Conservation (phyloP, 2,329 filamentous ascomycete species). For the Zelopaecilomyces penicillatus region DNA sequence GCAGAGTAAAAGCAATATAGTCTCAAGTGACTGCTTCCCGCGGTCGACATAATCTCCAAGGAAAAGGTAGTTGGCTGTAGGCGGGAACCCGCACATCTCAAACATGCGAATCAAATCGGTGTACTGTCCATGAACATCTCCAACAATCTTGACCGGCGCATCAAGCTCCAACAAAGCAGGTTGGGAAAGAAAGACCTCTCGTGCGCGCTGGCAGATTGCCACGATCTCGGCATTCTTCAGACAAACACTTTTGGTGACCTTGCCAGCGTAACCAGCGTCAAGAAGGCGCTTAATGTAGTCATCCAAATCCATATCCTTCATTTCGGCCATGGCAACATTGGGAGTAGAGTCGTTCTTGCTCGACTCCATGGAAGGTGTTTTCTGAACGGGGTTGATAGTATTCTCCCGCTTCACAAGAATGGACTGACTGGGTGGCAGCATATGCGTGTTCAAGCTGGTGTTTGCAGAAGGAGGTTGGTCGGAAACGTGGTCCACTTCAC, state of each 20-base stretch:
- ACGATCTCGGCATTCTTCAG: slow-evolving; percentile 96
- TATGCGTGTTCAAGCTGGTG: slow-evolving; percentile 47
- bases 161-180: slow-evolving; percentile 86
- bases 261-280: slow-evolving; percentile 90
- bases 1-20: slow-evolving; percentile 82
- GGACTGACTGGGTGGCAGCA: slow-evolving; percentile 71
- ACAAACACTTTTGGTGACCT: slow-evolving; percentile 95
- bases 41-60: slow-evolving; percentile 94
- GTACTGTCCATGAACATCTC: slow-evolving; percentile 94
- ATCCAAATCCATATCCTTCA: slow-evolving; percentile 89
- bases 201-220: slow-evolving; percentile 80
- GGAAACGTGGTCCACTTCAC: slow-evolving; percentile 91
- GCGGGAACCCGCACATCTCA: slow-evolving; percentile 96
- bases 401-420: slow-evolving; percentile 80
- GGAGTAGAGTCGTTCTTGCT: slow-evolving; percentile 34
- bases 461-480: slow-evolving; percentile 72
- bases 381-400: slow-evolving; percentile 56
- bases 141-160: slow-evolving; percentile 94
- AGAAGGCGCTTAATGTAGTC: slow-evolving; percentile 94
- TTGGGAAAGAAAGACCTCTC: slow-evolving; percentile 84
- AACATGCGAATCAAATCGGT: slow-evolving; percentile 95
- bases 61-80: slow-evolving; percentile 85
- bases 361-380: slow-evolving; percentile 33
- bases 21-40: slow-evolving; percentile 92
- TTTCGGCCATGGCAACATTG: slow-evolving; percentile 74